Percentiles rank a stretch among this genome's conserved stretches.
These are phyloP conservation scores for Cerioporus squamosus DNA, from an alignment of 1,284 basidiomycete species.

Conservation along the genomic window DNA sequence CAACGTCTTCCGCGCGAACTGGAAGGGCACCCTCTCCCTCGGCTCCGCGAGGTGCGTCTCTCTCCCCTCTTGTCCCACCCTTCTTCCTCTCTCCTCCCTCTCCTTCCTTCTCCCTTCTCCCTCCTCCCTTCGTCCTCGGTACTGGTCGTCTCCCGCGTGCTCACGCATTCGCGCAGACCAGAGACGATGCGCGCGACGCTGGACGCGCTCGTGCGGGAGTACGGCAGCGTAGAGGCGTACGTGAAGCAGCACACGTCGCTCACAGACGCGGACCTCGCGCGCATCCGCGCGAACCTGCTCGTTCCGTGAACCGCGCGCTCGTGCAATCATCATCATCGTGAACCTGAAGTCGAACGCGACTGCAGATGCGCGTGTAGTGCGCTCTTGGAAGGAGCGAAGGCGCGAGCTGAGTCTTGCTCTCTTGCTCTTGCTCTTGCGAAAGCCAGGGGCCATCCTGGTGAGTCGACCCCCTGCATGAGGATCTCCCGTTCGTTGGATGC, in stretches of 20 bases:
- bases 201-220: conserved; percentile 39
- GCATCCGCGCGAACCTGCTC: conserved; percentile 29
- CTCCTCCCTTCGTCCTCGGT: not conserved
- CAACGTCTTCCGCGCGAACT: conserved; percentile 41
- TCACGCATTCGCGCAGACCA: conserved; percentile 27
- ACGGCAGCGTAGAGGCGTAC: conserved; percentile 42
- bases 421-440: no score
- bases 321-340: no score
- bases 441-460: no score
- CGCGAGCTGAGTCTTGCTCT: no score
- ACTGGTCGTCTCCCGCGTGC: no score
- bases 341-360: no score
- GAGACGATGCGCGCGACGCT: conserved; percentile 43
- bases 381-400: no score
- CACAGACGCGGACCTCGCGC: conserved; percentile 38
- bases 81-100: not conserved
- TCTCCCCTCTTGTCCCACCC: not conserved
- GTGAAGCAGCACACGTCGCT: conserved; percentile 35
- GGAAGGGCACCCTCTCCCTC: conserved; percentile 43
- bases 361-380: no score
- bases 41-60: conserved; percentile 38
- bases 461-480: no score
- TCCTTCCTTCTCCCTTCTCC: not conserved
- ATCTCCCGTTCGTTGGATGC: no score
- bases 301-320: not conserved